Evolutionary conservation across 192 early-diverging fungal genomes (phyloP), one percentile per base, ranked within the genome.

Genomic region (Podila minutissima): DNA sequence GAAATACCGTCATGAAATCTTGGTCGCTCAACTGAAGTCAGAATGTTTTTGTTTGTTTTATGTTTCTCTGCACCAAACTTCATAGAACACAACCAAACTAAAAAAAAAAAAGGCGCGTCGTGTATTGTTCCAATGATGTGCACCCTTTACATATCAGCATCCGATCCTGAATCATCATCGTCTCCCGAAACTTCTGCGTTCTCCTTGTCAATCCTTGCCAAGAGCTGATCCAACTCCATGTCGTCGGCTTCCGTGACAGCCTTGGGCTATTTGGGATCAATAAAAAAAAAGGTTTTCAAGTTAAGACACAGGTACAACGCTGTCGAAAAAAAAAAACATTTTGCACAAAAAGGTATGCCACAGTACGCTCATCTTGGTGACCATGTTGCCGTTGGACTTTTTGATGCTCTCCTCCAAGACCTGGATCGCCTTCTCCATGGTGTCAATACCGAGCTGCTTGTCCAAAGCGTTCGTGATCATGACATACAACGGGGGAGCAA

Each of bases 401-500:
- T 90, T 91, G 70, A 99, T 92, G 37, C 87, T 86, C 71, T 93
- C 90, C 83, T 96, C 94, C 62, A 95, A 94, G 28, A 86, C 91
- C 35, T 83, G 85, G 59, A 99, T 91, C 28, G 95, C 95, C 82
- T 92, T 91, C 84, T 98, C 94, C 91, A 99, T 92, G 32, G 91
- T 88, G 64, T 93, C 88, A 74, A 99, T 91, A 66, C 96, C 98
- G 48, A 86, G 74, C 31, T 83, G 85, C 84, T 97, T 97, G 66
- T 98, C 96, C 50, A 94, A 69, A 22, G 94, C 90, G 61, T 92
- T 92, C 13, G 95, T 93, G 53, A 93, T 91, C 75, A 99, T 92
- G 58, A 97, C 96, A 83, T 98, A 99, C 51, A 95, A 86, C 22
- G 98, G 98, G 37, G 98, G 95, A 1, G 97, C 96, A 60, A 99